Evolutionary conservation across 176 grass and related monocot genomes (phyloP).

Genomic region (maize (Zea mays)): DNA sequence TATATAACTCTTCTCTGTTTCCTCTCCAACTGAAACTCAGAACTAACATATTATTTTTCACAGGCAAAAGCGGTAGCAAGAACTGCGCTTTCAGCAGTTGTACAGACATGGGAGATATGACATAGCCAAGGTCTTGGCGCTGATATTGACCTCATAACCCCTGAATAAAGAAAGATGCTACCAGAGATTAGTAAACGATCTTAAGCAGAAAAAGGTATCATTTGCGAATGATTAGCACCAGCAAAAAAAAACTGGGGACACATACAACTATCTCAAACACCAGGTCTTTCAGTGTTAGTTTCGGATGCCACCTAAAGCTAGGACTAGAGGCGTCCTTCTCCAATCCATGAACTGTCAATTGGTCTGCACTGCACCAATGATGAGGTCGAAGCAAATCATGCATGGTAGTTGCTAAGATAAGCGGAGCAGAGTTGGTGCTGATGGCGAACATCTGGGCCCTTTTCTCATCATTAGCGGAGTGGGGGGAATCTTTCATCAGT

Average conservation of each 20-base stretch:
- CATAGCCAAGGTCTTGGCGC: slow-evolving; percentile 12
- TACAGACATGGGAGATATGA: slow-evolving; percentile 10
- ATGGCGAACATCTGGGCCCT: slow-evolving; percentile 36
- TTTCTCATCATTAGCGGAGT: slow-evolving; percentile 51
- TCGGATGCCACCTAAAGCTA: slow-evolving; percentile 50
- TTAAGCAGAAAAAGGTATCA: slow-evolving; percentile 28
- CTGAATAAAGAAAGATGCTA: slow-evolving; percentile 28
- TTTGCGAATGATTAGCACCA: slow-evolving; percentile 29
- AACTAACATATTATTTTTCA: not conserved
- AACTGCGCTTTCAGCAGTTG: slow-evolving; percentile 7
- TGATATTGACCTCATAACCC: slow-evolving; percentile 48
- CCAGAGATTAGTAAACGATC: slow-evolving; percentile 23
- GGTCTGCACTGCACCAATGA: slow-evolving; percentile 39
- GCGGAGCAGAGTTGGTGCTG: slow-evolving; percentile 44
- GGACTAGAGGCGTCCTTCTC: slow-evolving; percentile 49
- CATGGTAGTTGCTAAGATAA: slow-evolving; percentile 51
- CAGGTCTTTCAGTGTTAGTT: slow-evolving; percentile 34
- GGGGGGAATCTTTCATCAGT: slow-evolving; percentile 51
- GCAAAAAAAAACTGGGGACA: slow-evolving; percentile 33
- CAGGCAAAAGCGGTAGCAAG: slow-evolving; percentile 1
- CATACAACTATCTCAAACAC: slow-evolving; percentile 32
- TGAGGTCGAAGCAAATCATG: slow-evolving; percentile 48
- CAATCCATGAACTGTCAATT: slow-evolving; percentile 45
- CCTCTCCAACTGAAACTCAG: not conserved
- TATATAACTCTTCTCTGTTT: not conserved